A percentile compares a stretch with the other conserved stretches of the same genome.
Conservation (phyloP, 352 stramenopile species). For the Phytophthora cajani region DNA sequence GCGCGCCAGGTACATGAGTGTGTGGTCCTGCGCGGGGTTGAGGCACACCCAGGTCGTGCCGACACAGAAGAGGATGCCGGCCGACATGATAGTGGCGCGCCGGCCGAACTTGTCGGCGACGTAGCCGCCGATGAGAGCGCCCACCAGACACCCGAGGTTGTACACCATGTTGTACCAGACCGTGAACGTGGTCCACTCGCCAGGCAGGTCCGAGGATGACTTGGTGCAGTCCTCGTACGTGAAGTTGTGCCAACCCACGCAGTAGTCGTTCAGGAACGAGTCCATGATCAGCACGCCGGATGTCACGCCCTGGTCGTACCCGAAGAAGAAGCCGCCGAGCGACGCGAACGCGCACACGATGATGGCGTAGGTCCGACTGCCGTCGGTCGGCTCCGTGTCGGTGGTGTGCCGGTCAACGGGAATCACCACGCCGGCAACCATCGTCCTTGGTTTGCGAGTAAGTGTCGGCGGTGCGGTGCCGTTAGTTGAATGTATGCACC, state of each 20-base stretch:
- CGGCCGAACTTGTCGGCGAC: slow-evolving; percentile 36
- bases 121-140: slow-evolving; percentile 40
- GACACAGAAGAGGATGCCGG: slow-evolving; percentile 38
- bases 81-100: slow-evolving; percentile 39
- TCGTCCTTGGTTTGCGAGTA: neutral
- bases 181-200: slow-evolving; percentile 40
- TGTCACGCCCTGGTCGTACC: slow-evolving; percentile 41
- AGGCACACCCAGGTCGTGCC: slow-evolving; percentile 44
- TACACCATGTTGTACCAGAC: slow-evolving; percentile 50
- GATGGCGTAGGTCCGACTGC: slow-evolving; percentile 38
- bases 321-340: slow-evolving; percentile 45
- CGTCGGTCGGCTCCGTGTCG: slow-evolving; percentile 25
- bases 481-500: neutral
- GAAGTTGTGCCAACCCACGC: slow-evolving; percentile 45
- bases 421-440: slow-evolving; percentile 20
- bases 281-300: slow-evolving; percentile 44
- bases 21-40: slow-evolving; percentile 30
- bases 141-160: slow-evolving; percentile 45
- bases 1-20: slow-evolving; percentile 36
- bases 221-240: slow-evolving; percentile 38
- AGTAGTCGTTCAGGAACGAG: slow-evolving; percentile 47
- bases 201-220: slow-evolving; percentile 23
- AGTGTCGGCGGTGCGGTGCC: neutral
- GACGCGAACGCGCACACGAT: slow-evolving; percentile 40
- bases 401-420: slow-evolving; percentile 18